Conservation (phyloP, 2,329 filamentous ascomycete species). For the Colletotrichum scovillei region DNA sequence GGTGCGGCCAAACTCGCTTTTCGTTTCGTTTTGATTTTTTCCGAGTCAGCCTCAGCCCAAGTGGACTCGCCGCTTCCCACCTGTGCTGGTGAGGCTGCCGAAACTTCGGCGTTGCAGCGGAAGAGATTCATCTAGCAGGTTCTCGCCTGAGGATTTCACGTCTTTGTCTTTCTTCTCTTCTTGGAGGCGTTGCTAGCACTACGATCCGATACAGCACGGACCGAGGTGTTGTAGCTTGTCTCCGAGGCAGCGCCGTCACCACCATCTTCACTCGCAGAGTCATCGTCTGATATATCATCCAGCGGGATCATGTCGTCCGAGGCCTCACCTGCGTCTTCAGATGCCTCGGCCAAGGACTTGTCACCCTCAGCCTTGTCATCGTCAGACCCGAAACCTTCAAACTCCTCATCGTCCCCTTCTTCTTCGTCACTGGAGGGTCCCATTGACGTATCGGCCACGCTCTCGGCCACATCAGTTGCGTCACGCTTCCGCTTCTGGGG, state of each 20-base stretch:
- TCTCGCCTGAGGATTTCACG: conserved; percentile 12
- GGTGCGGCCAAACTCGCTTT: background rate
- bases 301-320: conserved; percentile 35
- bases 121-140: conserved; percentile 16
- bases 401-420: conserved; percentile 51
- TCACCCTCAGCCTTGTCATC: conserved; percentile 50
- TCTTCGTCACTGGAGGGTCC: conserved; percentile 42
- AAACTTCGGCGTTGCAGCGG: conserved; percentile 24
- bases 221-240: conserved; percentile 36
- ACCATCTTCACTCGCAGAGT: conserved; percentile 33
- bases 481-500: conserved; percentile 79
- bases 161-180: conserved; percentile 35
- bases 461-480: conserved; percentile 59
- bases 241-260: conserved; percentile 29
- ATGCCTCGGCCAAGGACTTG: conserved; percentile 20
- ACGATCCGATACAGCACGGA: conserved; percentile 29
- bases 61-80: conserved; percentile 10
- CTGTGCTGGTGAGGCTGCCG: conserved; percentile 19
- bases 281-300: conserved; percentile 28
- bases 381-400: conserved; percentile 60
- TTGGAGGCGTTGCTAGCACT: conserved; percentile 25
- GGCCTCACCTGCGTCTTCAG: conserved; percentile 22
- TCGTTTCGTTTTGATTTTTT: background rate
- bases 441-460: conserved; percentile 50
- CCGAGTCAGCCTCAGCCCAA: background rate